phyloP scores from a whole-genome alignment of 1,284 basidiomycete species.

The Malassezia vespertilionis region DNA sequence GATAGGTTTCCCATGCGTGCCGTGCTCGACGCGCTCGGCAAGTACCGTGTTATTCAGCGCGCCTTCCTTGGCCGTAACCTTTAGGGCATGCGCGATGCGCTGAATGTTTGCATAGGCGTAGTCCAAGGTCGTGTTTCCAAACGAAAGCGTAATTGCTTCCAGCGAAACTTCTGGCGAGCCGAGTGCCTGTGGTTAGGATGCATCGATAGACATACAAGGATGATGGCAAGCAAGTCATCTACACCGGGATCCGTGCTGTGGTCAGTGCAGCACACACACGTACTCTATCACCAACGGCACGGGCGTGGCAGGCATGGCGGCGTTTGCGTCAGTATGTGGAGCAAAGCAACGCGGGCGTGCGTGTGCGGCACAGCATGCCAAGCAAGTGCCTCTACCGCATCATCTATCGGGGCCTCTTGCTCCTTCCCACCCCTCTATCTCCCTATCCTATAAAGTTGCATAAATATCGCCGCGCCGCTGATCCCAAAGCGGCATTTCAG shows the following conservation, averaged over 20 bases:
- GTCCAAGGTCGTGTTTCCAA: constrained; percentile 49
- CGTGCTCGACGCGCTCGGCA: constrained; percentile 44
- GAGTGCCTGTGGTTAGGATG: constrained; percentile 54
- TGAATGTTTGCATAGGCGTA: constrained; percentile 53
- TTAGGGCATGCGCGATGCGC: constrained; percentile 54
- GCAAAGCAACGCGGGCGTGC: not conserved
- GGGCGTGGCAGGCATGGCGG: not conserved
- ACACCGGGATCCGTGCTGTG: constrained; percentile 56
- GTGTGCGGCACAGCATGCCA: not conserved
- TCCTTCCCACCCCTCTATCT: not conserved
- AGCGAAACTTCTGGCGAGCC: constrained; percentile 33
- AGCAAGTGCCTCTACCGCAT: not conserved
- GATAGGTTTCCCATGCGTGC: constrained; percentile 18
- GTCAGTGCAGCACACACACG: not conserved
- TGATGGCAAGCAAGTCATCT: constrained; percentile 70
- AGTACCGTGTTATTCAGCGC: constrained; percentile 62
- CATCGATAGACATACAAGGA: constrained; percentile 54
- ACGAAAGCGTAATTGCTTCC: constrained; percentile 59
- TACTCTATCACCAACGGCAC: constrained; percentile 17
- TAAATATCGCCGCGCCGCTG: constrained; percentile 42
- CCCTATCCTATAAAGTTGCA: constrained; percentile 15
- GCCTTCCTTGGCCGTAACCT: constrained; percentile 49
- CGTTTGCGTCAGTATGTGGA: not conserved
- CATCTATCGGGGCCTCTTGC: not conserved
- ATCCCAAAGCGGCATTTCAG: constrained; percentile 42